Evolutionary conservation across 805 yeast species (phyloP).

Genomic region (Millerago galiae): DNA sequence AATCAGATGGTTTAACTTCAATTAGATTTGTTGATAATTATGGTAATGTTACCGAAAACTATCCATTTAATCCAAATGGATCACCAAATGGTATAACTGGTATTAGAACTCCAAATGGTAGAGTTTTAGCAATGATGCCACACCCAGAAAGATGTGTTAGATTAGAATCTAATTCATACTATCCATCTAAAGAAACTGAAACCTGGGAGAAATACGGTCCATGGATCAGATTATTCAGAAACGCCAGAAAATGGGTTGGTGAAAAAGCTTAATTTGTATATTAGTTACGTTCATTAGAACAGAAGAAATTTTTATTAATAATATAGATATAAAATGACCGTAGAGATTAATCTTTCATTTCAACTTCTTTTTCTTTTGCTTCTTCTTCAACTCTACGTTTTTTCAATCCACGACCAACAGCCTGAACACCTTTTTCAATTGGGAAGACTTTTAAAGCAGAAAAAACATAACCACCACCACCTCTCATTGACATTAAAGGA

Average conservation of each 20-base stretch:
- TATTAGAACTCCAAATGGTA: conserved; percentile 81
- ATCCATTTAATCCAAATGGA: conserved; percentile 96
- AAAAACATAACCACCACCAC: conserved; percentile 86
- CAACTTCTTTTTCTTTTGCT: conserved; percentile 9
- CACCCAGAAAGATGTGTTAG: conserved; percentile 95
- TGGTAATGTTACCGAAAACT: conserved; percentile 74
- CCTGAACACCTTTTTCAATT: conserved; percentile 52
- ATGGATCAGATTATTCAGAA: conserved; percentile 88
- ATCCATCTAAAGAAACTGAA: conserved; percentile 55
- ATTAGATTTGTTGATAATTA: conserved; percentile 87
- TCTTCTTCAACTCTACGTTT: conserved; percentile 21
- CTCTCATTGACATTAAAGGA: conserved; percentile 89
- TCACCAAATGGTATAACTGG: conserved; percentile 93
- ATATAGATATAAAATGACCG: not conserved
- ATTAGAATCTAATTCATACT: conserved; percentile 86
- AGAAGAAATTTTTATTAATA: not conserved
- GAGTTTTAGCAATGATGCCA: conserved; percentile 98
- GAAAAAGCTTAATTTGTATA: conserved; percentile 9
- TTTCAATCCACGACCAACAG: conserved; percentile 55
- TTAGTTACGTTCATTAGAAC: not conserved
- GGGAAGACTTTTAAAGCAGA: conserved; percentile 79
- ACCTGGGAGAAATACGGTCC: conserved; percentile 86
- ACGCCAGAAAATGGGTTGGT: conserved; percentile 92
- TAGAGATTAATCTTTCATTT: not conserved
- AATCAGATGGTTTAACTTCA: conserved; percentile 48